Conservation (phyloP, 2,329 filamentous ascomycete genomes). For the Arthroderma sp. region DNA sequence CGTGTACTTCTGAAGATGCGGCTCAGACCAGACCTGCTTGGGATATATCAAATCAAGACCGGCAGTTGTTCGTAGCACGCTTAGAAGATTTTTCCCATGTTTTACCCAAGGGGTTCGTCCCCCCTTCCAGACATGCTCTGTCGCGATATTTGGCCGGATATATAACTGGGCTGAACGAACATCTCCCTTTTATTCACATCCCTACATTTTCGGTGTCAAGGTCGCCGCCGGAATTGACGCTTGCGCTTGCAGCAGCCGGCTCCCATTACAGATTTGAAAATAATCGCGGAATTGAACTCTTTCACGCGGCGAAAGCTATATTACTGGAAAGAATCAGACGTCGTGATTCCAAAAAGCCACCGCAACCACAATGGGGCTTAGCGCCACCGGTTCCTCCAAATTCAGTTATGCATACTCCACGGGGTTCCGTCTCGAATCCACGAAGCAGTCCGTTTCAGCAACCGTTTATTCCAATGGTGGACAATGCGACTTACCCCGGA, state of each 20-base stretch:
- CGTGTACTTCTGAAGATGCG: constrained; percentile 27
- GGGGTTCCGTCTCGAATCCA: constrained; percentile 29
- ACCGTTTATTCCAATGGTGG: constrained; percentile 20
- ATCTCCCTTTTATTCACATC: constrained; percentile 40
- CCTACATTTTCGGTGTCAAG: constrained; percentile 34
- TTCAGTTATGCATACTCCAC: constrained; percentile 23
- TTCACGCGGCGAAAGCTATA: constrained; percentile 43
- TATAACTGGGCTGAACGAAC: constrained; percentile 38
- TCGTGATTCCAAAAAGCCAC: constrained; percentile 34
- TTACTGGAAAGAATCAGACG: constrained; percentile 39
- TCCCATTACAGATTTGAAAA: constrained; percentile 38
- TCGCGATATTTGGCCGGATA: constrained; percentile 39
- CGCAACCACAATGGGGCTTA: constrained; percentile 30
- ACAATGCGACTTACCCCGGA: constrained; percentile 21
- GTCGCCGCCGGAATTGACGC: constrained; percentile 35
- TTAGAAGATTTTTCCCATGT: constrained; percentile 34
- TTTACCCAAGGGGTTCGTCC: constrained; percentile 33
- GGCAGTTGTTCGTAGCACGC: constrained; percentile 31
- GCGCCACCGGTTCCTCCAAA: constrained; percentile 21
- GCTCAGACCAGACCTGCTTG: constrained; percentile 29
- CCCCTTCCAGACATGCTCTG: constrained; percentile 37
- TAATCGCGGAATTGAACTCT: constrained; percentile 41
- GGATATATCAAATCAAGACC: constrained; percentile 35
- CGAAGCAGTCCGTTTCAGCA: constrained; percentile 32
- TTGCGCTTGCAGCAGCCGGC: constrained; percentile 39